A percentile compares a stretch with the other conserved stretches of the same genome.
Evolutionary conservation across 2,329 filamentous ascomycete species (phyloP).

Genomic region (Trichoderma simmonsii): DNA sequence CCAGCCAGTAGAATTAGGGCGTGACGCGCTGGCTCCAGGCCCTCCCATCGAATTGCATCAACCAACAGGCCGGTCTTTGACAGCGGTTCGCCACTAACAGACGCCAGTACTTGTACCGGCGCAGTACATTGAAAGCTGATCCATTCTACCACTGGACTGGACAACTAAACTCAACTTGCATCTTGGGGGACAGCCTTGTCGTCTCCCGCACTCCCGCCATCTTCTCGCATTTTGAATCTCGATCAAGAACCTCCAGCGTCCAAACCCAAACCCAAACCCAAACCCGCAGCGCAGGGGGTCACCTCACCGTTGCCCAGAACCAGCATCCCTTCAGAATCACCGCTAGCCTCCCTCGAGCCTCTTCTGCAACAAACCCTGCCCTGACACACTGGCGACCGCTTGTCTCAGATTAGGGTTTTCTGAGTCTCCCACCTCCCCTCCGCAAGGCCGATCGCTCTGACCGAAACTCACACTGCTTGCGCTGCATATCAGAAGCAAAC

Average conservation of each 20-base stretch:
- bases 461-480: not conserved
- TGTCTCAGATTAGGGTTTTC: constrained; percentile 20
- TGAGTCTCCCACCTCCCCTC: constrained; percentile 18
- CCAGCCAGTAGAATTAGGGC: constrained; percentile 34
- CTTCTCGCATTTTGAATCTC: constrained; percentile 4
- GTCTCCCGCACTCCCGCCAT: constrained; percentile 7
- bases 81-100: constrained; percentile 13
- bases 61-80: not conserved
- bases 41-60: not conserved
- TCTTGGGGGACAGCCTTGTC: constrained; percentile 4
- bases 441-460: constrained; percentile 7
- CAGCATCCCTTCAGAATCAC: constrained; percentile 12
- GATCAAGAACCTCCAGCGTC: not conserved
- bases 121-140: not conserved
- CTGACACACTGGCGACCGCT: constrained; percentile 17
- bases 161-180: not conserved
- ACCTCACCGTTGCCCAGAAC: not conserved
- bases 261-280: not conserved
- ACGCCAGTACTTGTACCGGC: not conserved
- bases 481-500: not conserved
- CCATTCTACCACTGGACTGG: not conserved
- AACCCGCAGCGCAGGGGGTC: constrained; percentile 3
- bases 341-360: constrained; percentile 14
- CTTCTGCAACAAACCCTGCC: constrained; percentile 12
- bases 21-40: constrained; percentile 37